Percentiles rank a stretch among this genome's conserved stretches.
phyloP scores from a whole-genome alignment of 2,329 filamentous ascomycete genomes.

The Alternaria ventricosa region DNA sequence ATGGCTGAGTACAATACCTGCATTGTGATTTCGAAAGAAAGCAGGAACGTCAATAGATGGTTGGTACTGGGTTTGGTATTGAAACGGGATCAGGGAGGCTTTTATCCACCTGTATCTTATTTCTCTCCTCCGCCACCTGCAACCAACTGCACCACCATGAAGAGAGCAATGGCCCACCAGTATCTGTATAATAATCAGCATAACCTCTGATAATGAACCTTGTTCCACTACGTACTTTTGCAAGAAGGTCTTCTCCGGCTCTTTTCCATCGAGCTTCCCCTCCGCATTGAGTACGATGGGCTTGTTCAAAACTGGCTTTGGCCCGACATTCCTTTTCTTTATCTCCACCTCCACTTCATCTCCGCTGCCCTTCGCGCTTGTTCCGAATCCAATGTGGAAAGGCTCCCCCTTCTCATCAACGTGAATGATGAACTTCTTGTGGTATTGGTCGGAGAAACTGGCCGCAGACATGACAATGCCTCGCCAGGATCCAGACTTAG shows the following conservation, averaged over 20 bases:
- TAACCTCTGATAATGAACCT: neutral
- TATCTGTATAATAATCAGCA: conserved; percentile 48
- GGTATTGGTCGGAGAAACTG: conserved; percentile 51
- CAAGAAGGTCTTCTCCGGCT: conserved; percentile 58
- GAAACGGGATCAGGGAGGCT: neutral
- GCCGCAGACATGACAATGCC: conserved; percentile 55
- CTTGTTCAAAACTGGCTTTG: conserved; percentile 57
- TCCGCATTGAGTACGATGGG: conserved; percentile 63
- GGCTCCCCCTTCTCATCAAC: conserved; percentile 52
- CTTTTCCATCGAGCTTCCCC: conserved; percentile 57
- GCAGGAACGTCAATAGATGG: neutral
- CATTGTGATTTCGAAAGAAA: neutral
- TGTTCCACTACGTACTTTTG: conserved; percentile 53
- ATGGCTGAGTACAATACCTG: neutral
- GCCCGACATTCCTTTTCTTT: conserved; percentile 47
- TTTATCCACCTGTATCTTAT: neutral
- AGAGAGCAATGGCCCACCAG: conserved; percentile 59
- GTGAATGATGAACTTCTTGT: conserved; percentile 54
- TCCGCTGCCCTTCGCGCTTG: conserved; percentile 39
- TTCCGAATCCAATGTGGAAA: conserved; percentile 55
- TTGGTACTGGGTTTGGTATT: neutral
- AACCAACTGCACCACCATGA: conserved; percentile 55
- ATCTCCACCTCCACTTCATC: conserved; percentile 53
- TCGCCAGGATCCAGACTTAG: conserved; percentile 48
- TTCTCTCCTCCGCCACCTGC: conserved; percentile 50